Percentiles rank a stretch among this genome's conserved stretches.
Conservation (phyloP, 1,284 basidiomycete genomes). For the Tilletia caries region DNA sequence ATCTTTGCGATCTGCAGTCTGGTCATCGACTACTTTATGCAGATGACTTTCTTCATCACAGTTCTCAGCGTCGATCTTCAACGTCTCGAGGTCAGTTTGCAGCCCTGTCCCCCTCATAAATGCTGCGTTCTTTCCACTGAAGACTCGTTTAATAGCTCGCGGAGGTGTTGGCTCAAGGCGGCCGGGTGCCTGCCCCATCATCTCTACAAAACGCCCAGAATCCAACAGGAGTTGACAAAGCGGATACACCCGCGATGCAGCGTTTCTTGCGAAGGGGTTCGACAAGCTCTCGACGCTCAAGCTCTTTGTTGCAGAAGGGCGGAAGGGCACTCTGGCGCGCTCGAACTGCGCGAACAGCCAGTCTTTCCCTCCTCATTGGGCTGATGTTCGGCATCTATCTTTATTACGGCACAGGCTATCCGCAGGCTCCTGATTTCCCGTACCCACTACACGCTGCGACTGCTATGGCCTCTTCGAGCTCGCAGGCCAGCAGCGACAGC, state of each 20-base stretch:
- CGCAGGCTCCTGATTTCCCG: slow-evolving; percentile 15
- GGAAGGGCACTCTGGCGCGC: slow-evolving; percentile 55
- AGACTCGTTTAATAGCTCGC: slow-evolving; percentile 18
- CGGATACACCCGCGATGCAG: neutral
- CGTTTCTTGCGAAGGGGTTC: neutral
- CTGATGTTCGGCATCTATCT: slow-evolving; percentile 44
- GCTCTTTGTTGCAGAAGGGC: neutral
- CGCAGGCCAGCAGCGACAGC: neutral
- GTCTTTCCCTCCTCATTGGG: slow-evolving; percentile 61
- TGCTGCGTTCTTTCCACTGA: neutral
- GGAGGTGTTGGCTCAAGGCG: slow-evolving; percentile 40
- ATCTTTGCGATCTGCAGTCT: slow-evolving; percentile 88
- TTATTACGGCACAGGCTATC: slow-evolving; percentile 44
- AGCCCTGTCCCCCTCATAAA: slow-evolving; percentile 14
- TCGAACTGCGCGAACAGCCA: slow-evolving; percentile 74
- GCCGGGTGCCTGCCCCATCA: neutral
- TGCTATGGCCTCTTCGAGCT: neutral
- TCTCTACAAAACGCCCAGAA: neutral
- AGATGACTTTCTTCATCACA: slow-evolving; percentile 85
- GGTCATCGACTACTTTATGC: slow-evolving; percentile 91
- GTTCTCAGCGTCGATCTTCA: slow-evolving; percentile 87
- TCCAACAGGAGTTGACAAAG: neutral
- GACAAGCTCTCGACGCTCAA: neutral
- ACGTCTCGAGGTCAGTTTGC: slow-evolving; percentile 67
- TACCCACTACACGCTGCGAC: slow-evolving; percentile 11